Base-by-base conservation (phyloP, 192 early-diverging fungal genomes). In the Coemansia sp. region DNA sequence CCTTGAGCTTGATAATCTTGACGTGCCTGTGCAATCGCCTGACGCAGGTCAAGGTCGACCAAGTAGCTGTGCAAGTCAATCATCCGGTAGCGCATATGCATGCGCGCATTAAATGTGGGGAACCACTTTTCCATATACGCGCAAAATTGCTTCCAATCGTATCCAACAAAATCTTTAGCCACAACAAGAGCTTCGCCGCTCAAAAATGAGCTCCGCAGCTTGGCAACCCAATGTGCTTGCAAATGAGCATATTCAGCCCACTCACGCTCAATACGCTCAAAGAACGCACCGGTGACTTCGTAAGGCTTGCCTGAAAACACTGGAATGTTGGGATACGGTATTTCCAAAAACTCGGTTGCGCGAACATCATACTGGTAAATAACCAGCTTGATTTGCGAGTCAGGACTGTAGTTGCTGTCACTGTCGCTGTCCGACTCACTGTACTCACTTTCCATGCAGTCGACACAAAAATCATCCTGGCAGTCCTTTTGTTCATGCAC, bases 361-460 rank as follows among this genome's bases (percentile, higher is more conserved):
- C 26, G 26, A 12, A 54, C 52, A 54, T 18, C 8, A 12, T 54
- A 23, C 12, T 54, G 20, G 52, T 7, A 54, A 14, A 26, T 23
- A 14, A 26, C 11, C 13, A 54, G 52, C 13, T 54, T 41, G 3
- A 41, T 41, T 41, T 41, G 39, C 12, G 39, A 14, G 10, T 16
- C 39, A 11, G 39, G 39, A 16, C 39, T 41, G 39, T 41, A 41
- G 39, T 14, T 29, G 27, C 27, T 29, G 27, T 38, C 61, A 35
- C 57, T 77, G 48, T 35, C 68, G 35, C 26, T 57, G 8, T 35
- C 57, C 59, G 60, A 26, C 68, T 65, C 45, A 59, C 51, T 16
- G 54, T 77, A 8, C 68, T 77, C 32, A 57, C 69, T 16, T 68
- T 68, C 49, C 65, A 77, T 0, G 32, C 23, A 1, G 48, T 66